These are phyloP conservation scores for Diutina mesorugosa DNA, from an alignment of 1,139 yeast genomes.

Conservation along the genomic window DNA sequence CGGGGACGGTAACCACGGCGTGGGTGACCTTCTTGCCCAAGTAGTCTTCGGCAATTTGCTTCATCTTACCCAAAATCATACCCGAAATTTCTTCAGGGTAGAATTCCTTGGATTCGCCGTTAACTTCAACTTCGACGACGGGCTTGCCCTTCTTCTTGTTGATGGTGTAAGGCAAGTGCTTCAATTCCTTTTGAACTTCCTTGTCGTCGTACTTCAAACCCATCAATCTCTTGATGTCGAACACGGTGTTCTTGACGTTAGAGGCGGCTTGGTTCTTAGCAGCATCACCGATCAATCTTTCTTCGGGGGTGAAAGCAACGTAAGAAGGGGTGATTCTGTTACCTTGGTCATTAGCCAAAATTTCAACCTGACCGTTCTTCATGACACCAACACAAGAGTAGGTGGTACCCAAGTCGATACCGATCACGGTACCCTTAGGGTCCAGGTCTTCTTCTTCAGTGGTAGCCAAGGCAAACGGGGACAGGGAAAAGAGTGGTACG, in stretches of 20 bases:
- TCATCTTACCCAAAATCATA: slow-evolving; percentile 53
- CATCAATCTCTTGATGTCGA: slow-evolving; percentile 57
- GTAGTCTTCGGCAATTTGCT: slow-evolving; percentile 53
- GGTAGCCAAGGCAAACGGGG: slow-evolving; percentile 1
- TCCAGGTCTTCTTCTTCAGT: background rate
- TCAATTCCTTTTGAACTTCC: slow-evolving; percentile 43
- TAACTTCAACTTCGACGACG: slow-evolving; percentile 45
- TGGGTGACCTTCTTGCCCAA: slow-evolving; percentile 53
- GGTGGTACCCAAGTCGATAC: slow-evolving; percentile 79
- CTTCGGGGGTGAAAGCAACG: slow-evolving; percentile 63
- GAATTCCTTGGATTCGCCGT: slow-evolving; percentile 52
- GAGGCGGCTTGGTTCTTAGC: slow-evolving; percentile 9
- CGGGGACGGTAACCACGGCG: slow-evolving; percentile 66
- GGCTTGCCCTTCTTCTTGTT: slow-evolving; percentile 48
- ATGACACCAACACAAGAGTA: slow-evolving; percentile 57
- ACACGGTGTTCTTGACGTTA: slow-evolving; percentile 54
- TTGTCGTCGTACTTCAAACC: slow-evolving; percentile 51
- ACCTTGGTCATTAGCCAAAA: slow-evolving; percentile 13
- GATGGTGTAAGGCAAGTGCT: slow-evolving; percentile 54
- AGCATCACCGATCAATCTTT: slow-evolving; percentile 23
- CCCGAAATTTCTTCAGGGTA: slow-evolving; percentile 59
- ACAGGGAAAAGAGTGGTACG: background rate
- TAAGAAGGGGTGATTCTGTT: slow-evolving; percentile 21
- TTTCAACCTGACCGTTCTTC: slow-evolving; percentile 54
- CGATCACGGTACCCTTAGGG: slow-evolving; percentile 30